These are phyloP conservation scores for Penicillium simplicissimum DNA, from an alignment of 495 filamentous ascomycete genomes.

Conservation along the genomic window DNA sequence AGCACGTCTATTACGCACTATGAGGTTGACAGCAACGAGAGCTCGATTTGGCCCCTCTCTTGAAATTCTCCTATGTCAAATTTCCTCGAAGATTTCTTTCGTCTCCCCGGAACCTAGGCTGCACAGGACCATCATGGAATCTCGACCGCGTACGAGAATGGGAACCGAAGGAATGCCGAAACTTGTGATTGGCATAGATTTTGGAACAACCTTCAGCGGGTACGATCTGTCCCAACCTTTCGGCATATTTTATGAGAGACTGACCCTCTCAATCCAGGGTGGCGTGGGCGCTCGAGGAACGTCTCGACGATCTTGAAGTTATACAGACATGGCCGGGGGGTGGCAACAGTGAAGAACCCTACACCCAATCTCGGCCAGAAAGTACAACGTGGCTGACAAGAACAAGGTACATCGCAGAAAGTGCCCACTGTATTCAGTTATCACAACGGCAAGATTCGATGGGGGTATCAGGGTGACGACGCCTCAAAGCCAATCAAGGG, in stretches of 20 bases:
- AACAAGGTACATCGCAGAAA: constrained; percentile 41
- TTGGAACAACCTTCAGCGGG: constrained; percentile 49
- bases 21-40: background rate
- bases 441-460: constrained; percentile 28
- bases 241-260: constrained; percentile 16
- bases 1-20: background rate
- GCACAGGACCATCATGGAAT: background rate
- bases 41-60: background rate
- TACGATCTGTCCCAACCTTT: constrained; percentile 11
- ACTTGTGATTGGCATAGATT: constrained; percentile 47
- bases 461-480: constrained; percentile 44
- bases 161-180: background rate
- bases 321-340: constrained; percentile 39
- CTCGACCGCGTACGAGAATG: background rate
- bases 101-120: background rate
- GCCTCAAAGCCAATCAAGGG: constrained; percentile 29
- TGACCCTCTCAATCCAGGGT: constrained; percentile 23
- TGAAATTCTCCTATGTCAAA: background rate
- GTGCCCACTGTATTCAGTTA: constrained; percentile 51
- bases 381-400: background rate
- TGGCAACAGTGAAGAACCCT: constrained; percentile 23
- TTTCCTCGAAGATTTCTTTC: background rate
- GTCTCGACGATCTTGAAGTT: constrained; percentile 29
- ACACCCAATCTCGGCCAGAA: background rate
- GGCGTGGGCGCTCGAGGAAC: constrained; percentile 28